phyloP scores from a whole-genome alignment of 371 early-diverging fungal species.

The Mucor irregularis region DNA sequence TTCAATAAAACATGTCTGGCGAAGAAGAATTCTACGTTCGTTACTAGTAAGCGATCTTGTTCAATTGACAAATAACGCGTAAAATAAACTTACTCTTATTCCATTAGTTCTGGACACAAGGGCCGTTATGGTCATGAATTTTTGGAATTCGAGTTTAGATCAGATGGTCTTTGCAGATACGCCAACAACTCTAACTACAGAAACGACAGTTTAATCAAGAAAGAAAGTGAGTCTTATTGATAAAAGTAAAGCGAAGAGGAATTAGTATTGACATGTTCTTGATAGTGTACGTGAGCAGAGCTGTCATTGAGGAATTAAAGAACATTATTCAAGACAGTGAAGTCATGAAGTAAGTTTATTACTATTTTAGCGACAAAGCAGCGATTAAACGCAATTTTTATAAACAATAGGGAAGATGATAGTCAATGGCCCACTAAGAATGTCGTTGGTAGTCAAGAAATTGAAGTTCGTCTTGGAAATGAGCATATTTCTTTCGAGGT shows the following conservation, averaged over 20 bases:
- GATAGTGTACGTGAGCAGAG: constrained; percentile 76
- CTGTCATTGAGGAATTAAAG: constrained; percentile 84
- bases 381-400: too few species aligned
- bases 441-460: constrained; percentile 90
- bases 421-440: constrained; percentile 91
- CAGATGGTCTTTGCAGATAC: constrained; percentile 90
- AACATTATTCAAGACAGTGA: constrained; percentile 88
- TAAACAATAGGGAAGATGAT: constrained; percentile 92
- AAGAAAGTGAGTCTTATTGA: constrained; percentile 67
- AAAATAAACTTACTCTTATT: not conserved
- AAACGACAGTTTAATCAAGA: constrained; percentile 93
- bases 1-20: too few species aligned
- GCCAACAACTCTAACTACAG: constrained; percentile 98
- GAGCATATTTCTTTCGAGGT: constrained; percentile 95
- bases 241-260: not conserved
- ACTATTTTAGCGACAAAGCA: too few species aligned
- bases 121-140: constrained; percentile 98
- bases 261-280: not conserved
- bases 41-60: constrained; percentile 69
- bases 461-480: constrained; percentile 89
- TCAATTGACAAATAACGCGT: not conserved
- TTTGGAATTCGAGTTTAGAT: constrained; percentile 93
- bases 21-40: constrained; percentile 80
- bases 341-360: constrained; percentile 78
- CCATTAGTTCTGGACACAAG: constrained; percentile 81